These are phyloP conservation scores for Prosopis cineraria DNA, from an alignment of 306 rosid genomes.

Conservation along the genomic window DNA sequence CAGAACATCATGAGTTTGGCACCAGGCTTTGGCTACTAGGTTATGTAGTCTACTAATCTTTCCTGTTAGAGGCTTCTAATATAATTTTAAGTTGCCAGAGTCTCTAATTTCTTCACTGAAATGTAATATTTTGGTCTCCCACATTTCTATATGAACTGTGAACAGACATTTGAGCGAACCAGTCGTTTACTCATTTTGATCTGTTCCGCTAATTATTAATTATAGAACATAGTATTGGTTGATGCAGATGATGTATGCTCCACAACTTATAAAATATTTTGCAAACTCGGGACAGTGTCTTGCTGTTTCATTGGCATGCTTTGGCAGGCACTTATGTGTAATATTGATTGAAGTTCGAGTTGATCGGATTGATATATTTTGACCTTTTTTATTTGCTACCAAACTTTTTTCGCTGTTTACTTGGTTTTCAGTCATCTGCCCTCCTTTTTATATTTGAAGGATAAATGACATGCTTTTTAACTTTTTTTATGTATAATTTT, in stretches of 20 bases:
- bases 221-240: too few species aligned
- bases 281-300: neutral
- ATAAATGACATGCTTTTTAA: neutral
- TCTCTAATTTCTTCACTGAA: conserved; percentile 33
- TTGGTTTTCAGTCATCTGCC: neutral
- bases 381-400: too few species aligned
- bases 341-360: too few species aligned
- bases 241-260: too few species aligned
- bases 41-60: conserved; percentile 29
- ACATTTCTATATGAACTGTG: conserved; percentile 45
- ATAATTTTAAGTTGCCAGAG: conserved; percentile 20
- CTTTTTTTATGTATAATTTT: too few species aligned
- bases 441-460: neutral
- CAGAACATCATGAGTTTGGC: conserved; percentile 33
- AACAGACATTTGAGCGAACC: conserved; percentile 23
- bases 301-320: too few species aligned
- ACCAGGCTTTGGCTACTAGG: conserved; percentile 35
- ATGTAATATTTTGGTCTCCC: conserved; percentile 34
- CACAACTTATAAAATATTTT: neutral
- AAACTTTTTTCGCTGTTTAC: neutral
- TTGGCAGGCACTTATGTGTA: too few species aligned
- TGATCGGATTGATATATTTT: neutral
- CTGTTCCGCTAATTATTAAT: neutral
- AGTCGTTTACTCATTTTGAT: neutral
- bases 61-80: conserved; percentile 27